Percentiles rank a stretch among this genome's conserved stretches.
These are phyloP conservation scores for Saturnispora sekii DNA, from an alignment of 805 yeast species.

Conservation along the genomic window DNA sequence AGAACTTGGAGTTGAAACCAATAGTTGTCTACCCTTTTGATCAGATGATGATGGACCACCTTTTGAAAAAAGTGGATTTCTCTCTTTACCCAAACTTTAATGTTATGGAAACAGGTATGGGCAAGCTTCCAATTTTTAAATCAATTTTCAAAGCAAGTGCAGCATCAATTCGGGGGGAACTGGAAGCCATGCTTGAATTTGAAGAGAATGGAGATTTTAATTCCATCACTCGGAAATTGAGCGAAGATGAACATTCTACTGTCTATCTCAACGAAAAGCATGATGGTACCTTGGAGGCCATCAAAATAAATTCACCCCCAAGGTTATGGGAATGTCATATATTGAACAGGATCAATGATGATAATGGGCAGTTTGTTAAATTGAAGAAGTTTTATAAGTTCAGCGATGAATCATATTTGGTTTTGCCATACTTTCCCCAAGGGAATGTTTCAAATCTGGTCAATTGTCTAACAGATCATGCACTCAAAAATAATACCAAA, in stretches of 20 bases:
- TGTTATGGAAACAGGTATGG: slow-evolving; percentile 3
- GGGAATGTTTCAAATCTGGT: slow-evolving; percentile 70
- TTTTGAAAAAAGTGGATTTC: not conserved
- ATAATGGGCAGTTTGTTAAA: slow-evolving; percentile 25
- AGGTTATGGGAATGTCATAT: slow-evolving; percentile 78
- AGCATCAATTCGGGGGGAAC: slow-evolving; percentile 24
- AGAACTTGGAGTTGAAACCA: no score
- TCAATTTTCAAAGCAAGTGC: slow-evolving; percentile 14
- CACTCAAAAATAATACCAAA: slow-evolving; percentile 23
- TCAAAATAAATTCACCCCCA: slow-evolving; percentile 64
- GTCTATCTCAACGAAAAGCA: slow-evolving; percentile 62
- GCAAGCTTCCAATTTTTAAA: slow-evolving; percentile 14
- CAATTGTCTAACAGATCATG: slow-evolving; percentile 29
- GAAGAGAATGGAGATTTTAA: slow-evolving; percentile 29
- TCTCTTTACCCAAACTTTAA: slow-evolving; percentile 25
- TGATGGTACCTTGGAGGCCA: slow-evolving; percentile 49
- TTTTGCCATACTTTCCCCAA: slow-evolving; percentile 53
- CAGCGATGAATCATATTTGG: slow-evolving; percentile 58
- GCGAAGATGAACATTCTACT: slow-evolving; percentile 73
- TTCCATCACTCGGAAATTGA: slow-evolving; percentile 48
- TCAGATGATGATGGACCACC: slow-evolving; percentile 25
- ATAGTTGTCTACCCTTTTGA: slow-evolving; percentile 32
- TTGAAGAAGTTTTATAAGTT: slow-evolving; percentile 46
- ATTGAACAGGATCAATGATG: slow-evolving; percentile 46
- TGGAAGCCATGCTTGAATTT: slow-evolving; percentile 35